These are phyloP conservation scores for Globisporangium takayamanum DNA, from an alignment of 352 stramenopile species.

Conservation along the genomic window DNA sequence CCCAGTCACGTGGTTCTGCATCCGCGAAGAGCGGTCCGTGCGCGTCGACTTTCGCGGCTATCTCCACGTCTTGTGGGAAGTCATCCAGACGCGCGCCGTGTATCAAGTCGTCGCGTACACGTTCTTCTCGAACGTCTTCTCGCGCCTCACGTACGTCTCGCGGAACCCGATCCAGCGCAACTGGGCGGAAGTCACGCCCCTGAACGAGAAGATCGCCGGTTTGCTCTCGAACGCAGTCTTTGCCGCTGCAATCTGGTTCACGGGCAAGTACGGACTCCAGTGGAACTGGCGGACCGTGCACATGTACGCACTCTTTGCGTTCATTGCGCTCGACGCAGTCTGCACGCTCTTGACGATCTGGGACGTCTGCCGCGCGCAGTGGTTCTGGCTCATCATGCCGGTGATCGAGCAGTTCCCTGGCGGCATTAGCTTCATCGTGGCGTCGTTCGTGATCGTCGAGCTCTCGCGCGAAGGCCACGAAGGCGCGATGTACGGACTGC, in stretches of 20 bases:
- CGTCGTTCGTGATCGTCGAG: constrained; percentile 55
- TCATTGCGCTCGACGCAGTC: constrained; percentile 30
- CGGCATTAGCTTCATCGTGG: constrained; percentile 51
- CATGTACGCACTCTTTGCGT: constrained; percentile 23
- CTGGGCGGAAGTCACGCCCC: constrained; percentile 42
- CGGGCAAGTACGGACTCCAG: constrained; percentile 45
- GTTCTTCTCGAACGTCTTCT: constrained; percentile 20
- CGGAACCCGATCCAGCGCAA: constrained; percentile 29
- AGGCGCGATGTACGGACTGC: constrained; percentile 53
- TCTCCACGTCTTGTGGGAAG: constrained; percentile 11
- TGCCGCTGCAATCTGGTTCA: too few species aligned
- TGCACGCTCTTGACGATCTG: constrained; percentile 41
- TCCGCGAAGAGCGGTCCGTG: constrained; percentile 13
- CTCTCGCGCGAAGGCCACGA: constrained; percentile 49
- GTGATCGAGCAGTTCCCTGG: constrained; percentile 39
- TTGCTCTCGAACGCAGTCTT: too few species aligned
- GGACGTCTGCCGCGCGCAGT: constrained; percentile 40
- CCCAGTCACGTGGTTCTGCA: constrained; percentile 21
- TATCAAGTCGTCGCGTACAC: constrained; percentile 26
- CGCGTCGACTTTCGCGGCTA: constrained; percentile 13
- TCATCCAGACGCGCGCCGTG: constrained; percentile 18
- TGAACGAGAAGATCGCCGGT: too few species aligned
- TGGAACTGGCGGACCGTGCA: constrained; percentile 48
- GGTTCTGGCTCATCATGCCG: constrained; percentile 44
- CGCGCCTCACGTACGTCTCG: constrained; percentile 12